Evolutionary conservation across 1,284 basidiomycete species (phyloP).

Genomic region (Moniliella sp.): DNA sequence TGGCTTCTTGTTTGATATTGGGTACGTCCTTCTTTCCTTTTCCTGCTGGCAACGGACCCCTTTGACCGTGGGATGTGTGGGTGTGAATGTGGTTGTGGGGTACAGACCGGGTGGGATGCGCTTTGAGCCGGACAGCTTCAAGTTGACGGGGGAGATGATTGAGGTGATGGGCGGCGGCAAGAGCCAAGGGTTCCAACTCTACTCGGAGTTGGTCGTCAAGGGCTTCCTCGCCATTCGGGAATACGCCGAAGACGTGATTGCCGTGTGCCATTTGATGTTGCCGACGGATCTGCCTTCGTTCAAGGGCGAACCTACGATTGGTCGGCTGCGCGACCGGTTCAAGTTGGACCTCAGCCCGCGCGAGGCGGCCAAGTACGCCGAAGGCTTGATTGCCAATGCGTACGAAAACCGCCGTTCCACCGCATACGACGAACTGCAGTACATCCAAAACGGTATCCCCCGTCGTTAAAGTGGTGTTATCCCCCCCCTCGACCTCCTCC

Average conservation of each 20-base stretch:
- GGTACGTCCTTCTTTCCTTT: too few relatives aligned
- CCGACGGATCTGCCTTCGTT: slow-evolving; percentile 83
- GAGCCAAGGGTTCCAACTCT: slow-evolving; percentile 76
- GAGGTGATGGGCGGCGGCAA: slow-evolving; percentile 82
- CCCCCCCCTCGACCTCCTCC: too few relatives aligned
- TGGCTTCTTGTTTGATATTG: slow-evolving; percentile 94
- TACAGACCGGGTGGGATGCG: slow-evolving; percentile 29
- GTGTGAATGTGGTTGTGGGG: too few relatives aligned
- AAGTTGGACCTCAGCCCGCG: slow-evolving; percentile 60
- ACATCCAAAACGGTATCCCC: slow-evolving; percentile 24
- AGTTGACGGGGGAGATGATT: slow-evolving; percentile 93
- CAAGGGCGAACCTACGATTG: slow-evolving; percentile 68
- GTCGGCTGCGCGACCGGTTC: slow-evolving; percentile 66
- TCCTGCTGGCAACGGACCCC: too few relatives aligned
- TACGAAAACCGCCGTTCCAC: slow-evolving; percentile 78
- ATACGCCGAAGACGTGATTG: slow-evolving; percentile 67
- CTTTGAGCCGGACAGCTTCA: slow-evolving; percentile 54
- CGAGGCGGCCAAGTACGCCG: slow-evolving; percentile 72
- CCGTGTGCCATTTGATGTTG: slow-evolving; percentile 75
- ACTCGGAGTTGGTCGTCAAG: slow-evolving; percentile 80
- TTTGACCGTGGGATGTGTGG: too few relatives aligned
- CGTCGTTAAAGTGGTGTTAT: too few relatives aligned
- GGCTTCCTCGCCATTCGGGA: slow-evolving; percentile 85
- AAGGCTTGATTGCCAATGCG: slow-evolving; percentile 67
- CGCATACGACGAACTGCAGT: slow-evolving; percentile 55